Percentiles rank a stretch among this genome's conserved stretches.
These are phyloP conservation scores for Chaetomiaceae sp. DNA, from an alignment of 2,329 filamentous ascomycete species.

Conservation along the genomic window DNA sequence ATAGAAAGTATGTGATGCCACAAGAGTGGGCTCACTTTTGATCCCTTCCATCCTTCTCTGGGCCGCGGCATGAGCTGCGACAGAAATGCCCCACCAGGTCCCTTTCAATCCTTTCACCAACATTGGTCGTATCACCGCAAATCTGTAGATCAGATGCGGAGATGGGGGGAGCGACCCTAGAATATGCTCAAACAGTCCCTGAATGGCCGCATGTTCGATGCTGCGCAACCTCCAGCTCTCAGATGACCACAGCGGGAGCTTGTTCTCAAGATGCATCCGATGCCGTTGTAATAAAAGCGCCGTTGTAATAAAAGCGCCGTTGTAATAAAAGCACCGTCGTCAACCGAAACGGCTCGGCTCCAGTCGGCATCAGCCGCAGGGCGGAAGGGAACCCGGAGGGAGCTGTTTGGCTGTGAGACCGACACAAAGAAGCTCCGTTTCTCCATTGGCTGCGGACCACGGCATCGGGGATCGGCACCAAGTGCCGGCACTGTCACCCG, in stretches of 20 bases:
- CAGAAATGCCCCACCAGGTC: neutral
- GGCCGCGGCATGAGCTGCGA: neutral
- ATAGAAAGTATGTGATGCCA: neutral
- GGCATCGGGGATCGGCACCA: neutral
- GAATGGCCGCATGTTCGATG: too few relatives aligned
- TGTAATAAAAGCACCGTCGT: neutral
- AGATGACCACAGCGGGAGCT: neutral
- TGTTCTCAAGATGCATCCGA: neutral
- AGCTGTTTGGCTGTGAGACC: too few relatives aligned
- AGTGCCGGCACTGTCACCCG: neutral
- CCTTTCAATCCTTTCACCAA: neutral
- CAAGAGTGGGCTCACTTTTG: neutral
- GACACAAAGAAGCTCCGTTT: too few relatives aligned
- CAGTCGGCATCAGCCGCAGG: conserved; percentile 7
- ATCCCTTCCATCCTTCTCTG: neutral
- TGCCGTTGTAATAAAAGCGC: too few relatives aligned
- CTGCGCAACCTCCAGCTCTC: neutral
- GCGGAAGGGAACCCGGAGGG: neutral
- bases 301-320: neutral
- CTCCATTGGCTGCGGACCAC: too few relatives aligned
- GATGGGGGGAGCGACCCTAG: neutral
- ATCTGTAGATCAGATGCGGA: neutral
- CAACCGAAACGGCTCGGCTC: conserved; percentile 7
- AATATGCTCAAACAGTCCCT: neutral
- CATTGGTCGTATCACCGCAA: neutral